These are phyloP conservation scores for Neurospora sp. DNA, from an alignment of 495 filamentous ascomycete species.

Conservation along the genomic window DNA sequence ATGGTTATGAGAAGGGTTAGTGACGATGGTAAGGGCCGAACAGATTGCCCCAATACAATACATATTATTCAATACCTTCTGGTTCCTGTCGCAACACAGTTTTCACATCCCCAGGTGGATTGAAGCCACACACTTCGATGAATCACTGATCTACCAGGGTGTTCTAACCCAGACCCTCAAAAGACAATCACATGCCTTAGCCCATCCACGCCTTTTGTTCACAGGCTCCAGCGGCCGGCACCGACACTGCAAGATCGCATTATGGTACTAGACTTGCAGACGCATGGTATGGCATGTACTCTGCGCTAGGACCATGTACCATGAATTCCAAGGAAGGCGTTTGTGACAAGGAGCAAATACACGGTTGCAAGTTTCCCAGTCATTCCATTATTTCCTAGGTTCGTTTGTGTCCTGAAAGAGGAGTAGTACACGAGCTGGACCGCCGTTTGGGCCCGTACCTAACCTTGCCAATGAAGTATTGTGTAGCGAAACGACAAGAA, in stretches of 20 bases:
- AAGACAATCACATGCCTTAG: neutral
- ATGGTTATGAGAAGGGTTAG: neutral
- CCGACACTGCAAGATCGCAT: neutral
- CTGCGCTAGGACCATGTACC: neutral
- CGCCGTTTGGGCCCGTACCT: too few relatives aligned
- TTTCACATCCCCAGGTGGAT: too few relatives aligned
- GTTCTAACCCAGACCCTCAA: neutral
- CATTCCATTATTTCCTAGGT: too few relatives aligned
- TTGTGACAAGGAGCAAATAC: too few relatives aligned
- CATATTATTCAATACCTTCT: neutral
- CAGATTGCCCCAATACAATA: neutral
- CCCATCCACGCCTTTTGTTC: neutral
- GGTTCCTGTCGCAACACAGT: neutral
- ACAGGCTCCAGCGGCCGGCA: neutral
- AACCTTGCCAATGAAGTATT: too few relatives aligned
- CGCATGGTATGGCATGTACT: neutral
- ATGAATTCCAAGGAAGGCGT: neutral
- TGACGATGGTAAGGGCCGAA: neutral
- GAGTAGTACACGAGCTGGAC: too few relatives aligned
- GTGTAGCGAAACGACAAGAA: too few relatives aligned
- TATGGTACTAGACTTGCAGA: neutral
- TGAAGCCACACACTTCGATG: neutral
- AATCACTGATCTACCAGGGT: neutral
- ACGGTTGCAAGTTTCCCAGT: too few relatives aligned
- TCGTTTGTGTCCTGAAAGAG: too few relatives aligned